phyloP scores from a whole-genome alignment of 2,329 filamentous ascomycete species.

The Fusarium lyarnte region DNA sequence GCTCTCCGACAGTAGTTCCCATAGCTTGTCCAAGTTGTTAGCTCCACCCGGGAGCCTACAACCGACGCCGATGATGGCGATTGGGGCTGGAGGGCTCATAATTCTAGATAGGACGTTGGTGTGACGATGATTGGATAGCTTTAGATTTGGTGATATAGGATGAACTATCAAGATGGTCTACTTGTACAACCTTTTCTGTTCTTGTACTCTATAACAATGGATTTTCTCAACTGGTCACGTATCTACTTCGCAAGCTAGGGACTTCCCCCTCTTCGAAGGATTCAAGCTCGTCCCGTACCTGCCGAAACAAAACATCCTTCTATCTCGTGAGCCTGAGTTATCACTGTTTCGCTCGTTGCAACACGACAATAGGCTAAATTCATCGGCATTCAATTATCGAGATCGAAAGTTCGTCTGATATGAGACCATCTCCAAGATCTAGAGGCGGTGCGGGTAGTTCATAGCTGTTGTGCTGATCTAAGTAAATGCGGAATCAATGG shows the following conservation, averaged over 20 bases:
- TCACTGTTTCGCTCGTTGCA: neutral
- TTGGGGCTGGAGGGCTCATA: too few relatives aligned
- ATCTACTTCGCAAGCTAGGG: neutral
- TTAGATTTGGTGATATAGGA: too few relatives aligned
- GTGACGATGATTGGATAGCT: too few relatives aligned
- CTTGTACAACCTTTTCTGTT: too few relatives aligned
- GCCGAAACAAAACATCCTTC: neutral
- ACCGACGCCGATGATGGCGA: too few relatives aligned
- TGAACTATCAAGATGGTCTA: too few relatives aligned
- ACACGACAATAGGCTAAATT: neutral
- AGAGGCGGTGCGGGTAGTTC: neutral
- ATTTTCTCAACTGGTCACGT: neutral
- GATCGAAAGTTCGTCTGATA: neutral
- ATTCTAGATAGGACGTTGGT: too few relatives aligned
- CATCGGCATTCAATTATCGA: fast-evolving
- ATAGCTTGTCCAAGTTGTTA: too few relatives aligned
- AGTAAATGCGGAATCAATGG: neutral
- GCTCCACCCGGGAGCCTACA: too few relatives aligned
- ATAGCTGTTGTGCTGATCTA: neutral
- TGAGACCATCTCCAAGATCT: neutral
- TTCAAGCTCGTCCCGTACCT: neutral
- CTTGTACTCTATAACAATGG: too few relatives aligned
- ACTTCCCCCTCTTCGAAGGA: neutral
- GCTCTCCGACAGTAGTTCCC: too few relatives aligned
- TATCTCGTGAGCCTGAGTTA: neutral